Conservation (phyloP, 495 filamentous ascomycete species). For the Penicillium parvum region DNA sequence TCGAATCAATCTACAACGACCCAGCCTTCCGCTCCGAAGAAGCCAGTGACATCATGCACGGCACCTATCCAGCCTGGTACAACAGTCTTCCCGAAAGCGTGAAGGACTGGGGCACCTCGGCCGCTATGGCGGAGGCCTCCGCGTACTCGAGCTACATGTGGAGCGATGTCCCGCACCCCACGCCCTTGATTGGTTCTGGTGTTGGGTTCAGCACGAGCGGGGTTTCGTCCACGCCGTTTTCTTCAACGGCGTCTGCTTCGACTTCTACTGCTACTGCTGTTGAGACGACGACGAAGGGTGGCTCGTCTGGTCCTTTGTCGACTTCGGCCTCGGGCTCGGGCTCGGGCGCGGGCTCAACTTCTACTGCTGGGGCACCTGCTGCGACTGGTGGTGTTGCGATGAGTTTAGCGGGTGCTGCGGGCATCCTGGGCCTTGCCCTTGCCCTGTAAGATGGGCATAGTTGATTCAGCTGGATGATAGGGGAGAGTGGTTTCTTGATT, state of each 20-base stretch:
- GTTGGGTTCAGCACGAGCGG: not conserved
- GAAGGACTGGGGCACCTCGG: constrained; percentile 16
- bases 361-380: constrained; percentile 12
- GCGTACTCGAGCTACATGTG: constrained; percentile 1
- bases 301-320: constrained; percentile 7
- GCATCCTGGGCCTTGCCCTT: constrained; percentile 24
- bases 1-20: constrained; percentile 7
- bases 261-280: constrained; percentile 4
- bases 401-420: constrained; percentile 18
- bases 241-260: not conserved
- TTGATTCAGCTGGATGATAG: too few relatives aligned
- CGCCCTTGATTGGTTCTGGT: constrained; percentile 2
- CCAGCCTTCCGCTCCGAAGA: constrained; percentile 10
- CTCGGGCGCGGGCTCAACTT: constrained; percentile 8
- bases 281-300: not conserved
- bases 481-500: too few relatives aligned
- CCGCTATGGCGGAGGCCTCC: constrained; percentile 11
- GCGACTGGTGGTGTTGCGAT: constrained; percentile 16
- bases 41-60: constrained; percentile 8
- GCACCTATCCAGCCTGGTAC: constrained; percentile 19
- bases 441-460: constrained; percentile 15
- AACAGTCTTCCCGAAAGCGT: constrained; percentile 19
- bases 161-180: not conserved
- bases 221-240: not conserved
- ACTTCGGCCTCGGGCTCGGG: constrained; percentile 2